Base-by-base conservation (phyloP, 192 early-diverging fungal species). In the Coemansia sp. region DNA sequence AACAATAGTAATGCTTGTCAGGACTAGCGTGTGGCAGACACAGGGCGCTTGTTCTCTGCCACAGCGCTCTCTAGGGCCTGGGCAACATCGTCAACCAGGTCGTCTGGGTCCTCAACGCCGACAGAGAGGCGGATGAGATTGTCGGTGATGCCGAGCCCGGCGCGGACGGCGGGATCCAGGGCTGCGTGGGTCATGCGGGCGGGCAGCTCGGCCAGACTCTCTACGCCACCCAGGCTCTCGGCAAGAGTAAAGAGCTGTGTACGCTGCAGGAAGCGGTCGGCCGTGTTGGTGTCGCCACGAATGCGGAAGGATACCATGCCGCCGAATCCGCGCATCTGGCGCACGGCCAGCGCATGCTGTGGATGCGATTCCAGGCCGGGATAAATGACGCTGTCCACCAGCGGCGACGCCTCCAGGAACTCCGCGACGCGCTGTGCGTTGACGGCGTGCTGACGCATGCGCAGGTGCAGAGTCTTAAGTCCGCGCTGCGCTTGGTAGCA, bases 241-340 rank as follows among this genome's bases (percentile, higher is more conserved):
- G 97, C 97, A 26, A 99, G 80, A 22, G 93, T 93, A 65, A 99
- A 95, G 70, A 93, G 77, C 56, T 86, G 82, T 19, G 93, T 86
- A 61, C 84, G 68, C 52, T 86, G 75, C 54, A 99, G 83, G 84
- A 99, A 97, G 41, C 68, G 78, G 74, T 97, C 94, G 59, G 90
- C 92, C 4, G 87, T 88, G 19, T 85, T 82, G 1, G 94, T 79
- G 69, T 86, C 81, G 52, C 92, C 93, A 73, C 88, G 91, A 76
- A 97, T 88, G 27, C 93, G 85, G 89, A 99, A 97, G 23, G 90
- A 89, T 26, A 99, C 80, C 95, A 99, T 99, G 26, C 95, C 95
- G 67, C 96, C 95, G 64, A 93, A 99, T 2, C 97, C 97, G 54
- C 82, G 83, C 73, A 91, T 89, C 73, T 99, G 97, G 1, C 84